These are phyloP conservation scores for Zangia roseola DNA, from an alignment of 768 basidiomycete genomes.

Conservation along the genomic window DNA sequence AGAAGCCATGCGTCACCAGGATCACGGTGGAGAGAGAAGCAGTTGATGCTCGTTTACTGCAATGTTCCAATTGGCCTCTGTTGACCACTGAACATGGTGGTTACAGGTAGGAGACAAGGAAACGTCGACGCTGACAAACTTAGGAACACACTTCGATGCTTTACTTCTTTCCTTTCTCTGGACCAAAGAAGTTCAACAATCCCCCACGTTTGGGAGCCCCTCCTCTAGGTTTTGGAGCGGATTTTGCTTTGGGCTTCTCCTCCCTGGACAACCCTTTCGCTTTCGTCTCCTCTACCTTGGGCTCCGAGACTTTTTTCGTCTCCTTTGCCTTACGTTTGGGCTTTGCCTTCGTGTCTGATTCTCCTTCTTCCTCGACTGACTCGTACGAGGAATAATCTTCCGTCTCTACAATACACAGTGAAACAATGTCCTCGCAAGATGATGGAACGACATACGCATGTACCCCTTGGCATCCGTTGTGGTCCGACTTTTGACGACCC, in stretches of 20 bases:
- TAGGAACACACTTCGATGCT: neutral
- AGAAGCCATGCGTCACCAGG: too few species aligned
- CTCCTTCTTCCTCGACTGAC: slow-evolving; percentile 61
- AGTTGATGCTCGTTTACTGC: too few species aligned
- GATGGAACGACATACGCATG: slow-evolving; percentile 49
- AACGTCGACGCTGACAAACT: too few species aligned
- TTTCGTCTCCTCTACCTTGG: slow-evolving; percentile 18
- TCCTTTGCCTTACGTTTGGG: slow-evolving; percentile 16
- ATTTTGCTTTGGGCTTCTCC: slow-evolving; percentile 23
- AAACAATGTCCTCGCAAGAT: neutral
- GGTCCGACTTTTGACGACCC: slow-evolving; percentile 57
- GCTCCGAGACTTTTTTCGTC: slow-evolving; percentile 17
- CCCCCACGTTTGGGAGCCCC: slow-evolving; percentile 27
- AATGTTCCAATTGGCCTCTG: too few species aligned
- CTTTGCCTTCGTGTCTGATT: slow-evolving; percentile 22
- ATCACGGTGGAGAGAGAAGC: too few species aligned
- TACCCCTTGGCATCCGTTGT: slow-evolving; percentile 68
- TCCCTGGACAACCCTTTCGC: slow-evolving; percentile 10
- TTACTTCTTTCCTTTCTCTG: slow-evolving; percentile 31
- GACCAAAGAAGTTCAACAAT: slow-evolving; percentile 33
- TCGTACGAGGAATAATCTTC: slow-evolving; percentile 84
- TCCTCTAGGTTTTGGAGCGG: slow-evolving; percentile 15
- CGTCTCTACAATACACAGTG: slow-evolving; percentile 44
- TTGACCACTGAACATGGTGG: too few species aligned
- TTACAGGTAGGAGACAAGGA: too few species aligned